Evolutionary conservation across 2,329 filamentous ascomycete genomes (phyloP), one percentile per base, ranked within the genome.

Genomic region (Colletotrichum agaves): DNA sequence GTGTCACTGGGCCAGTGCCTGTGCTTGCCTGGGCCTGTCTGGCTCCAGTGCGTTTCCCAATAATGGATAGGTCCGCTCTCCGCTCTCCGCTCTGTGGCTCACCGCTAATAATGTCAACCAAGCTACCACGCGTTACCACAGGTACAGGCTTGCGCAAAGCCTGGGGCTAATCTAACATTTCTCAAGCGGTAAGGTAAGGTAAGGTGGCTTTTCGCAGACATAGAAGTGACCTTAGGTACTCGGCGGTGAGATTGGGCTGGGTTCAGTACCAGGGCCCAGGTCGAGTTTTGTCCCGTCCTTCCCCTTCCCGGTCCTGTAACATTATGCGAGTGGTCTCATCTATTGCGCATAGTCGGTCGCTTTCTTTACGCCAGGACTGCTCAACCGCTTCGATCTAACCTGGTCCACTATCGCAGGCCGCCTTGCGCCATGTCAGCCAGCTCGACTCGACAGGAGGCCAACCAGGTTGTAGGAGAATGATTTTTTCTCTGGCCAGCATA

Each of bases 1-100:
- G 61, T 65, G 65, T 68, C 65, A 68, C 55, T 68, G 61, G 64
- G 41, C 55, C 61, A 68, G 65, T 68, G 47, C 65, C 47, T 47
- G 39, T 39, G 47, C 61, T 60, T 39, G 61, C 35, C 55, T 55
- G 33, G 64, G 65, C 65, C 65, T 64, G 55, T 55, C 53, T 43
- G 53, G 65, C 46, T 55, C 65, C 61, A 68, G 65, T 59, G 46
- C 43, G 19, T 47, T 47, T 60, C n/a, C 55, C 53, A 43, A 43
- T 61, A 53, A 63, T 53, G 64, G 64, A 55, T 46, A 65, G 61
- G 65, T 60, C 65, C 55, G 65, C 59, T 63, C 63, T 57, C 65
- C 61, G 47, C 61, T 67, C 63, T 62, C 58, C 58, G 58, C 58
- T 43, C 47, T 62, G 44, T 47, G 41, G 65, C 65, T 68, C 65